Evolutionary conservation across 2,329 filamentous ascomycete species (phyloP), one percentile per base, ranked within the genome.

Genomic region (Cytospora leucostoma): DNA sequence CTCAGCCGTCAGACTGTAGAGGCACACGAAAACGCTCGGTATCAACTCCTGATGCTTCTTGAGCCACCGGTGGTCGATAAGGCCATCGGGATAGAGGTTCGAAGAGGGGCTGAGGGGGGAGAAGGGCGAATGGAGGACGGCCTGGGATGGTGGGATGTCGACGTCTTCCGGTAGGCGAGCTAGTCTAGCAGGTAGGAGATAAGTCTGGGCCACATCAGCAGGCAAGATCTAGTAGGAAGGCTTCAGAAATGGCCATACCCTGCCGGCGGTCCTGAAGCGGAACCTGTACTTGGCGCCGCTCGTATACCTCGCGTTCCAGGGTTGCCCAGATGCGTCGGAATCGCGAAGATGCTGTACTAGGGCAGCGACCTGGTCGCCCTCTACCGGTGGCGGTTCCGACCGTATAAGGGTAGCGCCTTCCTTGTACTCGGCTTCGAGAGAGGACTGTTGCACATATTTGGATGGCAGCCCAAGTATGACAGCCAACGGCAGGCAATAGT

Each of bases 31-130:
- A 33, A 92, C 84, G 66, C 92, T 90, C 1, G 94, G 94, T 27
- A 98, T 83, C 19, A 92, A 80, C 58, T 90, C 81, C 72, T 97
- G 93, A 74, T 98, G 94, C 74, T 98, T 99, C 65, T 86, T 85
- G 61, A 96, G 81, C 94, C 94, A 99, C 65, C 85, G 77, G 21
- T 88, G 83, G 65, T 93, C 87, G 73, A 97, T 87, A 64, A 97
- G 80, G 5, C 94, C 95, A 76, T 98, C 95, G 8, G 94, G 93
- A 72, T 95, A 98, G 3, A 96, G 83, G 2, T 87, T 81, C 8
- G 94, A 97, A 8, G 84, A 84, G 4, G 93, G 93, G 47, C 91
- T 95, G 35, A 98, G 82, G 0, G 94, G 95, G 2, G 95, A 98
- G 68, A 97, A 87, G 1, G 93, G 92, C 13, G 95, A 98, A 75